Base-by-base conservation (phyloP, 768 basidiomycete species). In the Collybia mongolica region DNA sequence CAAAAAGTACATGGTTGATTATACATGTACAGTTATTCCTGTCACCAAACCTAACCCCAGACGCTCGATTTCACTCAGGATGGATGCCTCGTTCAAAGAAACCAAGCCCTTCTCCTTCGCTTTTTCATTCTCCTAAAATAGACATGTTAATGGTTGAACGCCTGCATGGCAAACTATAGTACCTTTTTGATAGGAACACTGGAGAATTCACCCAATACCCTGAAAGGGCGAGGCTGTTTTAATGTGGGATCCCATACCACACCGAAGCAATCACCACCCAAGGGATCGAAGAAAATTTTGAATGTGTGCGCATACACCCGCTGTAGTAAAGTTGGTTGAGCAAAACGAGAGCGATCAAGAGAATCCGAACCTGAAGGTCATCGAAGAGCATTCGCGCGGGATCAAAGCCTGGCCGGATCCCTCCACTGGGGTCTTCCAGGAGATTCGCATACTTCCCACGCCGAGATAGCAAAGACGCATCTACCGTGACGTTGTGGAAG, bases 241-340 rank as follows among this genome's bases (percentile, higher is more conserved):
- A 91, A 68, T 12, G 73, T 74, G 5, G 91, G 87, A 59, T 95
- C 90, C 92, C 93, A 98, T 1, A 97, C 84, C 0, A 78, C 84
- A 5, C 91, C 94, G 45, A 94, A 86, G 28, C 73, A 72, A 49
- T 81, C 73, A 0, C 94, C 93, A 11, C 97, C 97, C 28, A 83
- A 76, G 0, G 80, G 72, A 56, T 98, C 95, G 58, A 83, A 82
- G 74, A 98, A 99, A 35, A 96, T 75, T 50, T 89, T 81, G 55
- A 90, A 78, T 0, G 86, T 86, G 53, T 91, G 86, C 1, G 80
- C 73, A 61, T 92, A 94, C 4, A 83, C 69, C 17, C 78, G 75
- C 89, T 94, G 51, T 22, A 53, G 22, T 20, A 46, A 26, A 41
- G 19, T 38, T 26, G 35, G 24, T 39, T 50, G 36, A 51, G 5